Evolutionary conservation across 306 rosid genomes (phyloP).

Genomic region (Mimosa pudica): DNA sequence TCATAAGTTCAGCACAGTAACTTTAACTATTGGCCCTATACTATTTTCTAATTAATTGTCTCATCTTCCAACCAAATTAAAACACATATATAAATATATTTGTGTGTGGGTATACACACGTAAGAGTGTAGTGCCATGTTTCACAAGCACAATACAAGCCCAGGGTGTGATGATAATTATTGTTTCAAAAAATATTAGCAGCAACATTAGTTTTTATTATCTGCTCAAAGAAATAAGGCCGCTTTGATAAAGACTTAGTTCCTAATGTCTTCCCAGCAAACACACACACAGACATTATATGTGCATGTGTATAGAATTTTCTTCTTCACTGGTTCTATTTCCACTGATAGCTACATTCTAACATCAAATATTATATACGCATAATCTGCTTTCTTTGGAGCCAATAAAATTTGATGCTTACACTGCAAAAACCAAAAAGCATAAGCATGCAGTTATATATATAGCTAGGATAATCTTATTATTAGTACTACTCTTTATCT

Average conservation of each 20-base stretch:
- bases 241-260: slow-evolving; percentile 7
- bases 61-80: slow-evolving; percentile 35
- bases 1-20: slow-evolving; percentile 22
- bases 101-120: not conserved
- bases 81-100: not conserved
- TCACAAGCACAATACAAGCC: slow-evolving; percentile 33
- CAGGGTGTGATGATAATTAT: slow-evolving; percentile 29
- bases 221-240: slow-evolving; percentile 20
- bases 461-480: slow-evolving; percentile 29
- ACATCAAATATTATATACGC: slow-evolving; percentile 18
- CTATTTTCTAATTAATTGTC: slow-evolving; percentile 3
- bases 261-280: slow-evolving; percentile 39
- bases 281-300: slow-evolving; percentile 14
- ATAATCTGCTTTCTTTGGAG: slow-evolving; percentile 15
- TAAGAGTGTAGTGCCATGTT: slow-evolving; percentile 38
- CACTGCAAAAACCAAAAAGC: slow-evolving; percentile 22
- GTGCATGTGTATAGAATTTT: slow-evolving; percentile 26
- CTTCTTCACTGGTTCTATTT: slow-evolving; percentile 36
- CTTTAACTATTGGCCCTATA: slow-evolving; percentile 3
- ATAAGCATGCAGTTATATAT: not conserved
- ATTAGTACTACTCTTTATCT: slow-evolving; percentile 44
- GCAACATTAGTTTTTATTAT: slow-evolving; percentile 48
- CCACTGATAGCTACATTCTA: slow-evolving; percentile 44
- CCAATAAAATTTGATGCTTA: slow-evolving; percentile 30
- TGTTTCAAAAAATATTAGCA: slow-evolving; percentile 31